Evolutionary conservation across 1,139 yeast genomes (phyloP).

Genomic region (Chernovozyma aurita): DNA sequence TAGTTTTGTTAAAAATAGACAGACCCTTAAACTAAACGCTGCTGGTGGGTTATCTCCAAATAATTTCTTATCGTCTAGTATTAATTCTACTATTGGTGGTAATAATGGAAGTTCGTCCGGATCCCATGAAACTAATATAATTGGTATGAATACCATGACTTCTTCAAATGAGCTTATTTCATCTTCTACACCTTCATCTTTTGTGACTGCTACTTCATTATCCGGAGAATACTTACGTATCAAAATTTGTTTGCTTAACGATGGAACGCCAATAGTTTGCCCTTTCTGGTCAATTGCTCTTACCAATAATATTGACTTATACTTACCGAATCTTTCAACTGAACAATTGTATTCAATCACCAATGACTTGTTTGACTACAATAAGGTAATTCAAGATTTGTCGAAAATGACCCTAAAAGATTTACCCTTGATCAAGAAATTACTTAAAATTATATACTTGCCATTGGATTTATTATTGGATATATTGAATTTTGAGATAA

Average conservation of each 20-base stretch:
- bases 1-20: slow-evolving; percentile 31
- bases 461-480: slow-evolving; percentile 60
- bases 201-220: slow-evolving; percentile 89
- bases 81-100: slow-evolving; percentile 12
- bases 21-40: slow-evolving; percentile 28
- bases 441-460: slow-evolving; percentile 45
- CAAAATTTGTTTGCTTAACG: slow-evolving; percentile 68
- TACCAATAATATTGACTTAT: slow-evolving; percentile 53
- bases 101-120: background rate
- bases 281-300: slow-evolving; percentile 65
- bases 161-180: slow-evolving; percentile 17
- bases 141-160: slow-evolving; percentile 6
- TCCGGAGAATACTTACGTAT: slow-evolving; percentile 75
- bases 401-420: slow-evolving; percentile 35
- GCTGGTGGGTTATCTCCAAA: slow-evolving; percentile 44
- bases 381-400: slow-evolving; percentile 38
- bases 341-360: slow-evolving; percentile 42
- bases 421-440: slow-evolving; percentile 33
- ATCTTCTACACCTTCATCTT: slow-evolving; percentile 44
- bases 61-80: slow-evolving; percentile 28
- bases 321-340: slow-evolving; percentile 39
- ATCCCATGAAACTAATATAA: background rate
- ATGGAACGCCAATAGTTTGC: slow-evolving; percentile 82
- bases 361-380: slow-evolving; percentile 38
- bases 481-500: slow-evolving; percentile 52